Percentiles rank a stretch among this genome's conserved stretches.
Evolutionary conservation across 2,329 filamentous ascomycete genomes (phyloP).

Genomic region (Ophiostoma angusticollis): DNA sequence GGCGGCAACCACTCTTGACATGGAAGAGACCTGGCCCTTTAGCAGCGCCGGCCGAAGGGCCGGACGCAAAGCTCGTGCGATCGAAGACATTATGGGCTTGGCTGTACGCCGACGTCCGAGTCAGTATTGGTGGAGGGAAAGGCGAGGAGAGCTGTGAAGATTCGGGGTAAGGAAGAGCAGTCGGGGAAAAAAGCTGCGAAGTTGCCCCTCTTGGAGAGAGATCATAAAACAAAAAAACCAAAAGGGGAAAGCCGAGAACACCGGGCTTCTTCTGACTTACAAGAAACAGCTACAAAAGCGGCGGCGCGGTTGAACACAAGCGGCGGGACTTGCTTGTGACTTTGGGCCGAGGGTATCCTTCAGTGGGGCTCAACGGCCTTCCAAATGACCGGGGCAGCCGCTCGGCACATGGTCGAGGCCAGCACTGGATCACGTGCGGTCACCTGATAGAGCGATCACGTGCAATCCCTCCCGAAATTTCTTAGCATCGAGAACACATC

Average conservation of each 20-base stretch:
- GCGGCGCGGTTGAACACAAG: slow-evolving; percentile 10
- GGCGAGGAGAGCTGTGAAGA: neutral
- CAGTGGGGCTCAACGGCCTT: no score
- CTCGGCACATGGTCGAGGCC: no score
- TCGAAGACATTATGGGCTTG: slow-evolving; percentile 30
- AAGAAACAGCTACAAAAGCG: neutral
- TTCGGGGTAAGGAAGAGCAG: neutral
- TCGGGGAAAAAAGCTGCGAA: neutral
- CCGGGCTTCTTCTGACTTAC: neutral
- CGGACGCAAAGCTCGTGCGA: slow-evolving; percentile 38
- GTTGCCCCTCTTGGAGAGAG: neutral
- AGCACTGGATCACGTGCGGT: no score
- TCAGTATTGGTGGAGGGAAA: neutral
- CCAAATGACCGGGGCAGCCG: slow-evolving; percentile 6
- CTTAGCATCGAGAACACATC: no score
- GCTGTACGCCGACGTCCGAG: no score
- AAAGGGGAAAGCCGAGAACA: neutral
- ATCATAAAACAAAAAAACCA: neutral
- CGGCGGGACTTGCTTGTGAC: slow-evolving; percentile 4
- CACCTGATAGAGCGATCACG: no score
- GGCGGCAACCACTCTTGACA: slow-evolving; percentile 7
- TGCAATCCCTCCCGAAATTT: no score
- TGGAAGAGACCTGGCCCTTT: slow-evolving; percentile 23
- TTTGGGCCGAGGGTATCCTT: slow-evolving; percentile 21
- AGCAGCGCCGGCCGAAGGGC: slow-evolving; percentile 38